Evolutionary conservation across 148 eudicot species (phyloP).

Genomic region (Fagopyrum esculentum): DNA sequence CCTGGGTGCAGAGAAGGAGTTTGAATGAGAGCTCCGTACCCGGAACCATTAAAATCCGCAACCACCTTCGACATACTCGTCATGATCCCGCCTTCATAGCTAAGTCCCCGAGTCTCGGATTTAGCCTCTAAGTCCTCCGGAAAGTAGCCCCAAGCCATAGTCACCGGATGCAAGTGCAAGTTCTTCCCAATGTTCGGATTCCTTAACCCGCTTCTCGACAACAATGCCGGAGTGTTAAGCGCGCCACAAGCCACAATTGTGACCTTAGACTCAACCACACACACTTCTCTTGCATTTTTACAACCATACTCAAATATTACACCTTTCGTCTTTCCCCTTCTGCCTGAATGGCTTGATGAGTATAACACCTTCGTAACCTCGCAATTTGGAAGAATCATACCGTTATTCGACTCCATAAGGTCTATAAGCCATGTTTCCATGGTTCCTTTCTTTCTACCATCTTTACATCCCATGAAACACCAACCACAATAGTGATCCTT

Average conservation of each 20-base stretch:
- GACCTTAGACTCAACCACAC: conserved; percentile 40
- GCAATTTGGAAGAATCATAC: conserved; percentile 40
- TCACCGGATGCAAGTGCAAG: conserved; percentile 66
- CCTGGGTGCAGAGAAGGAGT: conserved; percentile 78
- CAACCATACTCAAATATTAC: conserved; percentile 33
- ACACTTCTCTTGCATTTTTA: conserved; percentile 17
- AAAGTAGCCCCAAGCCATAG: conserved; percentile 74
- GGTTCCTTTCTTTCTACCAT: conserved; percentile 61
- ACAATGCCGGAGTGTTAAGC: conserved; percentile 46
- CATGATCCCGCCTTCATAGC: conserved; percentile 73
- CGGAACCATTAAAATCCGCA: conserved; percentile 22
- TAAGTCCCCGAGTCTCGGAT: conserved; percentile 27
- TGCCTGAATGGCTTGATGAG: not conserved
- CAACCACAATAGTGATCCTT: conserved; percentile 72
- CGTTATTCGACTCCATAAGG: conserved; percentile 53
- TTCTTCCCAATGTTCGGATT: conserved; percentile 56
- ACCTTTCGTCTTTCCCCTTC: conserved; percentile 35
- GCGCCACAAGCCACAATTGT: conserved; percentile 69
- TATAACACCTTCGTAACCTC: conserved; percentile 33
- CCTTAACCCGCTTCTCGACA: conserved; percentile 49
- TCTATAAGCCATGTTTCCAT: conserved; percentile 73
- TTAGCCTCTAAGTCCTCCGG: conserved; percentile 24
- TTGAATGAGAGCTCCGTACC: conserved; percentile 57
- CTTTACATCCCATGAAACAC: conserved; percentile 77
- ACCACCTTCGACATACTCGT: conserved; percentile 58